phyloP scores from a whole-genome alignment of 441 rosid genomes.

The Dalechampia spathulata region DNA sequence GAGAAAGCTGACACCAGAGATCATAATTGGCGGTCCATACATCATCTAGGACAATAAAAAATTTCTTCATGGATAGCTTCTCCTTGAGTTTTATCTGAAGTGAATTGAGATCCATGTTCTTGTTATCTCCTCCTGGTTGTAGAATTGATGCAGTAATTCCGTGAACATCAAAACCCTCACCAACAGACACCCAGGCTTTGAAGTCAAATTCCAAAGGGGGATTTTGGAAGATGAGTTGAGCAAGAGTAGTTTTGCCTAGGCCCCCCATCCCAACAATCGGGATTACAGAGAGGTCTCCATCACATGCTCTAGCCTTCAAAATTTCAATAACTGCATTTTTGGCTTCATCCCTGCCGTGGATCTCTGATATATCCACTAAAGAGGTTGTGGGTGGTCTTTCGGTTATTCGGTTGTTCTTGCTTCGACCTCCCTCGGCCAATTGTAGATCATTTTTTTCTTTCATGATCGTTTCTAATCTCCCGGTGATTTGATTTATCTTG shows the following conservation, averaged over 20 bases:
- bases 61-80: slow-evolving; percentile 6
- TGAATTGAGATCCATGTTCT: neutral
- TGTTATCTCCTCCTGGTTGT: neutral
- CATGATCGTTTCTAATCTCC: neutral
- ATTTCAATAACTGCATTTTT: slow-evolving; percentile 2
- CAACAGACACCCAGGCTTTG: slow-evolving; percentile 16
- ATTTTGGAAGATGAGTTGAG: slow-evolving; percentile 22
- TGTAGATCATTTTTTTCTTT: neutral
- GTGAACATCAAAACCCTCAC: slow-evolving; percentile 13
- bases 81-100: too few relatives aligned
- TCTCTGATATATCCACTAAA: slow-evolving; percentile 4
- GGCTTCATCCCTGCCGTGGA: slow-evolving; percentile 19
- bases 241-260: slow-evolving; percentile 26
- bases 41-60: slow-evolving; percentile 25
- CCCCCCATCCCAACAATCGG: slow-evolving; percentile 19
- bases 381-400: neutral
- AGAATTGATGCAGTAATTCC: neutral
- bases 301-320: neutral
- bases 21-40: slow-evolving; percentile 16
- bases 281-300: slow-evolving; percentile 2
- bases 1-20: slow-evolving; percentile 9
- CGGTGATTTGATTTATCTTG: neutral
- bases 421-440: neutral
- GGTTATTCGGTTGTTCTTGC: neutral
- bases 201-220: neutral